phyloP scores from a whole-genome alignment of 306 rosid genomes.

The Geum urbanum region DNA sequence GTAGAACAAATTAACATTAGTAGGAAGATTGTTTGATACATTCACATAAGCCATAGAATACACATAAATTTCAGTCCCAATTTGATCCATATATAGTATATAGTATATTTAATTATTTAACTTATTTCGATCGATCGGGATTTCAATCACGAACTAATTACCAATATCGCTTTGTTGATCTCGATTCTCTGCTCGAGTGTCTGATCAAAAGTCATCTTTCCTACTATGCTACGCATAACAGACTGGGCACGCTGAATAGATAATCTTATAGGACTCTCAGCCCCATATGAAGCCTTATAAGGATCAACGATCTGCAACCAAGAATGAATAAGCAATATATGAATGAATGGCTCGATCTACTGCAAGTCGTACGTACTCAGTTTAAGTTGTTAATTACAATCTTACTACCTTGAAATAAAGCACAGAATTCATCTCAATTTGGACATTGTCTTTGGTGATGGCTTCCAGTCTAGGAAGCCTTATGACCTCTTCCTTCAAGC shows the following conservation, averaged over 20 bases:
- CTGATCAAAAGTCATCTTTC: conserved; percentile 90
- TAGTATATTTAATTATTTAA: no score
- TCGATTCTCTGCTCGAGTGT: conserved; percentile 87
- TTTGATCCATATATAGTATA: no score
- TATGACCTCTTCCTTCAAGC: conserved; percentile 87
- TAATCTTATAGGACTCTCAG: conserved; percentile 77
- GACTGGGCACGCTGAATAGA: conserved; percentile 93
- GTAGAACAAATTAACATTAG: no score
- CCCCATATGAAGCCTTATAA: conserved; percentile 95
- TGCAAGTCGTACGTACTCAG: not conserved
- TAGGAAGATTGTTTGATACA: no score
- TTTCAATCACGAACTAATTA: conserved; percentile 23
- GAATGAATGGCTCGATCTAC: not conserved
- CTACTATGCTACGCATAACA: conserved; percentile 91
- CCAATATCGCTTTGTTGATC: conserved; percentile 84
- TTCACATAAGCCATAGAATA: no score
- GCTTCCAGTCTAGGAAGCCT: conserved; percentile 79
- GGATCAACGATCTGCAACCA: conserved; percentile 67
- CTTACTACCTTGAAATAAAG: conserved; percentile 74
- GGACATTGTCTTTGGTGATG: conserved; percentile 87
- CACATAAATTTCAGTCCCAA: no score
- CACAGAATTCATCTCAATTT: conserved; percentile 76
- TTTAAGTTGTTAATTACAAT: not conserved
- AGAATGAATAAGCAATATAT: not conserved
- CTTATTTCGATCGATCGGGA: no score